Conservation (phyloP, 176 grass and related monocot species). For the Hordeum marinum region DNA sequence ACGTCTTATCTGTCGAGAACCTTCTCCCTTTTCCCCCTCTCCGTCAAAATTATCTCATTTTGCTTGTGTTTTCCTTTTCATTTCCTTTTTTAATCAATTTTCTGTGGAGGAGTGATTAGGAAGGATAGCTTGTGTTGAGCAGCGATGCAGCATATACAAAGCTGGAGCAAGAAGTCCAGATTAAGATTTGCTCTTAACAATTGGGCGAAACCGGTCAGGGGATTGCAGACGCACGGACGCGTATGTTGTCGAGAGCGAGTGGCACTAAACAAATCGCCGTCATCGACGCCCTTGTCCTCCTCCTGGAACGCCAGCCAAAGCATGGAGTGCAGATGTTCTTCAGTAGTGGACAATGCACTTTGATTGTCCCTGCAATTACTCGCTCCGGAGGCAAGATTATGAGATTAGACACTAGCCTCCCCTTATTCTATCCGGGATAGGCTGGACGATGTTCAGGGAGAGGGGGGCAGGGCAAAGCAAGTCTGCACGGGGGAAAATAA, state of each 20-base stretch:
- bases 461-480: constrained; percentile 8
- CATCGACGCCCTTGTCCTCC: background rate
- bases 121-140: constrained; percentile 7
- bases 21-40: background rate
- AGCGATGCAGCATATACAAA: background rate
- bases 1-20: background rate
- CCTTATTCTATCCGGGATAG: constrained; percentile 15
- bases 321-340: background rate
- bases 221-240: background rate
- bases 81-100: background rate
- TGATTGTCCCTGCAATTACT: background rate
- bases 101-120: background rate
- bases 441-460: background rate
- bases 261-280: background rate
- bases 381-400: constrained; percentile 11
- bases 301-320: background rate
- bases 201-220: background rate
- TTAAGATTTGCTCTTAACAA: background rate
- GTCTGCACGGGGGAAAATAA: background rate
- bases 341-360: constrained; percentile 12
- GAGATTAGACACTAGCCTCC: background rate
- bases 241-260: background rate
- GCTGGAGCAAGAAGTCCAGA: background rate
- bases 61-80: background rate
- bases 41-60: no score